A percentile compares a stretch with the other conserved stretches of the same genome.
phyloP scores from a whole-genome alignment of 257 asterid genomes.

The Scutellaria baicalensis region DNA sequence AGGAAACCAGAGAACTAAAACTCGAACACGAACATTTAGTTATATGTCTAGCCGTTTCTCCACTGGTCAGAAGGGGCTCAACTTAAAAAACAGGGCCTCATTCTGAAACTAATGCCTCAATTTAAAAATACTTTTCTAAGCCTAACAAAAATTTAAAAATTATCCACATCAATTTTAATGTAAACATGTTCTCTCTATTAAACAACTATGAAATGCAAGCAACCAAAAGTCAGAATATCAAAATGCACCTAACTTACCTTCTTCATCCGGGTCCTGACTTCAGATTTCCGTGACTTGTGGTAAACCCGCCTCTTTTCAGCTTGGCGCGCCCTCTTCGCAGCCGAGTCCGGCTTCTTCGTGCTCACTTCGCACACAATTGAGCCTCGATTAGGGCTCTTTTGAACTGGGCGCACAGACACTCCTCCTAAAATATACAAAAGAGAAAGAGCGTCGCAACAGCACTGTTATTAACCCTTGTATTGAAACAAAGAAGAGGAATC shows the following conservation, averaged over 20 bases:
- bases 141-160: background rate
- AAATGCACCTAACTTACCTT: conserved; percentile 37
- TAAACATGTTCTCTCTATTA: background rate
- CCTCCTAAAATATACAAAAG: conserved; percentile 26
- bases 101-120: background rate
- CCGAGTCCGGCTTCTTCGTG: conserved; percentile 84
- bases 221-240: background rate
- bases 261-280: conserved; percentile 82
- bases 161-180: background rate
- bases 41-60: background rate
- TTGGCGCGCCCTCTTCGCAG: conserved; percentile 96
- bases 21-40: background rate
- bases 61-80: background rate
- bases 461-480: background rate
- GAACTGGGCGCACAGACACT: conserved; percentile 34
- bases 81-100: background rate
- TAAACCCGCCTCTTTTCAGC: conserved; percentile 87
- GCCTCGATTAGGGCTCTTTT: conserved; percentile 32
- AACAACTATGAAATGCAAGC: background rate
- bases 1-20: background rate
- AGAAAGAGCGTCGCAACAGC: background rate
- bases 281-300: conserved; percentile 69
- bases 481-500: background rate
- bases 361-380: conserved; percentile 73
- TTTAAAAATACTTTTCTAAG: background rate